phyloP scores from a whole-genome alignment of 75 land plant species.

The Chamaecyparis obtusa region DNA sequence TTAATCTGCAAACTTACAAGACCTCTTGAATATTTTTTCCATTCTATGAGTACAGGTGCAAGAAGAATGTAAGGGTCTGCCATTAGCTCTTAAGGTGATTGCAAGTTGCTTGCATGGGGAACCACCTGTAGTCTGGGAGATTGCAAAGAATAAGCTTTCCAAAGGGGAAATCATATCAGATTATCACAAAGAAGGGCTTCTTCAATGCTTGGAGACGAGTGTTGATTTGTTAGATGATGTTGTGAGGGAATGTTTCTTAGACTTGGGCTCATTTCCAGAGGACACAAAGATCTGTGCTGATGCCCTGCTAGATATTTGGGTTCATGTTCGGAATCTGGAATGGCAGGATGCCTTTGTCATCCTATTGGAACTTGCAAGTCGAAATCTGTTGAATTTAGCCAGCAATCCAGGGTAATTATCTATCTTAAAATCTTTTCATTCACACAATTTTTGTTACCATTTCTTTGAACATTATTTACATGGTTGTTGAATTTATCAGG shows the following conservation, averaged over 20 bases:
- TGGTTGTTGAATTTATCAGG: no score
- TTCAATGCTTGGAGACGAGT: slow-evolving; percentile 41
- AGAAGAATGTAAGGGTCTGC: slow-evolving; percentile 56
- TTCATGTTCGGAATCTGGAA: slow-evolving; percentile 41
- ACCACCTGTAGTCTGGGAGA: slow-evolving; percentile 35
- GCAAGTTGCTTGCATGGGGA: slow-evolving; percentile 43
- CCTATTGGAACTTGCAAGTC: slow-evolving; percentile 45
- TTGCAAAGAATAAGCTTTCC: slow-evolving; percentile 37
- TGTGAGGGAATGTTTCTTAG: slow-evolving; percentile 55
- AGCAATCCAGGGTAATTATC: slow-evolving; percentile 22
- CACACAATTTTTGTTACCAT: no score
- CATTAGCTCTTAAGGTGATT: slow-evolving; percentile 64
- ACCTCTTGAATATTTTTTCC: no score
- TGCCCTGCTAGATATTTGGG: slow-evolving; percentile 42
- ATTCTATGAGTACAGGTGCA: slow-evolving; percentile 24
- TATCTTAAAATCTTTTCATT: background rate
- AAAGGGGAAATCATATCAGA: slow-evolving; percentile 43
- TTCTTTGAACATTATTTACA: no score
- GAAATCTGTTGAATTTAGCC: slow-evolving; percentile 44
- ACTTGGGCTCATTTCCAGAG: slow-evolving; percentile 56
- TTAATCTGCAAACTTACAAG: no score
- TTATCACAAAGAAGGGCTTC: slow-evolving; percentile 43
- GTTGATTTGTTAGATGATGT: slow-evolving; percentile 23
- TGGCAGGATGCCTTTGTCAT: slow-evolving; percentile 53
- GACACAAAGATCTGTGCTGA: slow-evolving; percentile 49